Evolutionary conservation across 2,329 filamentous ascomycete species (phyloP), one percentile per base, ranked within the genome.

Genomic region (Bipolaris bicolor): DNA sequence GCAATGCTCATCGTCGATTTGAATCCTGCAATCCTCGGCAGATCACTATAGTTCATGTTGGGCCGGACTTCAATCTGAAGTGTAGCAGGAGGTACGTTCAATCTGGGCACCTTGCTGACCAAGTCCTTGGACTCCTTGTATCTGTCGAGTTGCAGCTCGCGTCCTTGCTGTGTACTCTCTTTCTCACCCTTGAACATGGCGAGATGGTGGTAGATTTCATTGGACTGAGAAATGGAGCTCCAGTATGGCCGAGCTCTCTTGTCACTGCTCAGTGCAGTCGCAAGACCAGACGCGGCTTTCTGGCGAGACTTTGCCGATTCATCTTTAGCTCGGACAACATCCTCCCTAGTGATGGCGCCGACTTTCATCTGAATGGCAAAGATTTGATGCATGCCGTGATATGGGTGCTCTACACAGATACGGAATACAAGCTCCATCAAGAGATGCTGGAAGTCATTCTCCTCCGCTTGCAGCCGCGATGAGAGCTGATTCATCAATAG

Each of bases 371-470:
- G 72, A 24, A 75, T 76, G 2, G 93, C 91, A 81, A 94, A 97
- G 40, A 99, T 91, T 67, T 98, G 93, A 73, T 99, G 96, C 88
- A 98, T 94, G 47, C 92, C 92, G 72, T 99, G 96, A 74, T 93
- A 97, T 0, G 95, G 96, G 77, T 99, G 95, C 55, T 99, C 92
- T 10, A 85, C 82, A 71, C 94, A 98, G 53, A 99, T 97, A 7
- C 88, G 88, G 69, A 88, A 86, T 3, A 98, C 88, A 16, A 99
- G 80, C 1, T 82, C 81, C 49, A 87, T 85, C 1, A 99, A 81
- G 1, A 94, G 82, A 39, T 81, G 82, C 69, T 99, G 95, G 70
- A 99, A 99, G 0, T 81, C 72, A 15, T 83, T 84, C 1, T 83
- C 77, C 31, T 88, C 84, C 60, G 90, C 86, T 59, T 96, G 87